Conservation (phyloP, 148 eudicot species). For the Suaeda aralocaspica region DNA sequence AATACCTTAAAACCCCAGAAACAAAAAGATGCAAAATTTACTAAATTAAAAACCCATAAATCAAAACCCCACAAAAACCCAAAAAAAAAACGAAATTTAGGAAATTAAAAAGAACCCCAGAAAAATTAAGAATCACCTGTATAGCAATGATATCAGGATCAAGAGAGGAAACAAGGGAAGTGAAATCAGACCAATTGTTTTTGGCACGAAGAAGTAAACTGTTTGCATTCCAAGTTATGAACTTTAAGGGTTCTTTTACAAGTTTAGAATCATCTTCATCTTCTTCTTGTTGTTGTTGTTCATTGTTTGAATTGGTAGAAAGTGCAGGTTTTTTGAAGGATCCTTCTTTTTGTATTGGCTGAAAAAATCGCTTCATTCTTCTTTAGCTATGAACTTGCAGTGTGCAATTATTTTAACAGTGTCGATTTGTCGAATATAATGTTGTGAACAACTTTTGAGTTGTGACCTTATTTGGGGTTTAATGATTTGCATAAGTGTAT, state of each 20-base stretch:
- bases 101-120: conserved; percentile 20
- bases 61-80: conserved; percentile 9
- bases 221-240: conserved; percentile 97
- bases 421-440: too few relatives aligned
- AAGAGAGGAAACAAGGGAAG: conserved; percentile 50
- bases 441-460: too few relatives aligned
- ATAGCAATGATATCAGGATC: conserved; percentile 92
- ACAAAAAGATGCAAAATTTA: not conserved
- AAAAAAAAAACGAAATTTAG: conserved; percentile 11
- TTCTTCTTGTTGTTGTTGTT: conserved; percentile 16
- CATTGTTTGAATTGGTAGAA: conserved; percentile 28
- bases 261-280: conserved; percentile 8
- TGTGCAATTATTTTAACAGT: too few relatives aligned
- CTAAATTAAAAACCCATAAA: conserved; percentile 7
- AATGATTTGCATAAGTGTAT: too few relatives aligned
- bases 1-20: too few relatives aligned
- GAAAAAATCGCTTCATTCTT: conserved; percentile 69
- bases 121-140: conserved; percentile 45
- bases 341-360: conserved; percentile 73
- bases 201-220: conserved; percentile 84
- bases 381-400: conserved; percentile 14
- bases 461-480: too few relatives aligned
- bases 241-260: conserved; percentile 69
- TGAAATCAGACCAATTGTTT: conserved; percentile 75
- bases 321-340: conserved; percentile 64